Percentiles rank a stretch among this genome's conserved stretches.
Conservation (phyloP, 2,329 filamentous ascomycete genomes). For the Neonectria punicea region DNA sequence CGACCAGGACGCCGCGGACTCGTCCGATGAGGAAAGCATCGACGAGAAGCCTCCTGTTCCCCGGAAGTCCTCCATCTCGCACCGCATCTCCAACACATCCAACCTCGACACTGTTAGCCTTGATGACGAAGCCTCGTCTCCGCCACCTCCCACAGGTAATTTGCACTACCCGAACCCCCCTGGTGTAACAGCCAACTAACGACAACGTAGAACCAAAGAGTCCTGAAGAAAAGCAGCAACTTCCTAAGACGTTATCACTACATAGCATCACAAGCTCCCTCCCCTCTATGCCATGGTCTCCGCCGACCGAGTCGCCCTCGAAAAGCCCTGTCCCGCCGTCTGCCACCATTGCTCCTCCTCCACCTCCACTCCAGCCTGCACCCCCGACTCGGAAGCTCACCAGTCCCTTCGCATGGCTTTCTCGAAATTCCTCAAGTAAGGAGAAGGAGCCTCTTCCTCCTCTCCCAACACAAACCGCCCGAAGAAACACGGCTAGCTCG, state of each 20-base stretch:
- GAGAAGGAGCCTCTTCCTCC: constrained; percentile 64
- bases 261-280: constrained; percentile 79
- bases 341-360: constrained; percentile 46
- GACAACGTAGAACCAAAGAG: constrained; percentile 44
- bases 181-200: constrained; percentile 32
- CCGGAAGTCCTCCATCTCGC: constrained; percentile 53
- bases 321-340: constrained; percentile 56
- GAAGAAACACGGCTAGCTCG: constrained; percentile 81
- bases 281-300: constrained; percentile 78
- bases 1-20: constrained; percentile 28
- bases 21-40: constrained; percentile 28
- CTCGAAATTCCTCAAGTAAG: constrained; percentile 69
- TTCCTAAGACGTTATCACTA: constrained; percentile 68
- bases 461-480: constrained; percentile 59
- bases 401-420: constrained; percentile 88
- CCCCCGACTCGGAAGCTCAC: constrained; percentile 77
- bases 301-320: constrained; percentile 61
- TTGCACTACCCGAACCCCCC: not conserved
- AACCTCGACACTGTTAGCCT: constrained; percentile 73
- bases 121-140: constrained; percentile 57
- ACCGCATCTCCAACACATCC: constrained; percentile 58
- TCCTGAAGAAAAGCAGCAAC: constrained; percentile 50
- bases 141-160: constrained; percentile 49
- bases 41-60: constrained; percentile 34
- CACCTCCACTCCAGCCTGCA: constrained; percentile 43